Base-by-base conservation (phyloP, 2,329 filamentous ascomycete genomes). In the Alternaria incomplexa region DNA sequence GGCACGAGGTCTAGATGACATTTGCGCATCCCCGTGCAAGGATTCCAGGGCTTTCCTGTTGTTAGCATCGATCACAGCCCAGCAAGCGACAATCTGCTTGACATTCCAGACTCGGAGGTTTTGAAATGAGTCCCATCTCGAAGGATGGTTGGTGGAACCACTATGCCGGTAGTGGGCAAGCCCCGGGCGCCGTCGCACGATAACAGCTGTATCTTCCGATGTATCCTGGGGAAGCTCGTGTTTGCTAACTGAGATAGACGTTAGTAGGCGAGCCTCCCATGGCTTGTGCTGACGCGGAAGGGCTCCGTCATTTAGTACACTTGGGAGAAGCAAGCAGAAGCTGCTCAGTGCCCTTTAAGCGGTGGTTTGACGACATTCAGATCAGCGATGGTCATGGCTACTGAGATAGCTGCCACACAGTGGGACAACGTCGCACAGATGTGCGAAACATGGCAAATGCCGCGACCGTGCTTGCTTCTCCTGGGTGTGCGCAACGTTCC, bases 131-230 rank as follows among this genome's bases (percentile, higher is more conserved):
- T 48, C 62, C 40, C 61, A 61, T 64, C 63, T 36, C 61, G 54
- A 67, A 68, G 65, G 67, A 68, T 56, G 26, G 69, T 73, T 72
- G 68, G 72, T 74, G 72, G 72, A 72, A 74, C 72, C 61, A 66
- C 54, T 53, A 61, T n/a, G n/a, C 58, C 54, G 23, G 58, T 58
- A 45, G 26, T n/a, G 62, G 66, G 53, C 57, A 60, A 59, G 63
- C 61, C 61, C 50, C 61, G 62, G 64, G 63, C 46, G 53, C 50
- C 63, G 60, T 69, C 61, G 62, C 61, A 69, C 69, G 47, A 69
- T 48, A 64, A 50, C 51, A 64, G 68, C 28, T 58, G 58, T 58
- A 15, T 56, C 58, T 51, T 51, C 54, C 58, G 63, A 61, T 67
- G 65, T 51, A 72, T 69, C 66, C 64, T 73, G 69, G 70, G 66